phyloP scores from a whole-genome alignment of 176 grass and related monocot genomes.

The barley (Hordeum vulgare) region DNA sequence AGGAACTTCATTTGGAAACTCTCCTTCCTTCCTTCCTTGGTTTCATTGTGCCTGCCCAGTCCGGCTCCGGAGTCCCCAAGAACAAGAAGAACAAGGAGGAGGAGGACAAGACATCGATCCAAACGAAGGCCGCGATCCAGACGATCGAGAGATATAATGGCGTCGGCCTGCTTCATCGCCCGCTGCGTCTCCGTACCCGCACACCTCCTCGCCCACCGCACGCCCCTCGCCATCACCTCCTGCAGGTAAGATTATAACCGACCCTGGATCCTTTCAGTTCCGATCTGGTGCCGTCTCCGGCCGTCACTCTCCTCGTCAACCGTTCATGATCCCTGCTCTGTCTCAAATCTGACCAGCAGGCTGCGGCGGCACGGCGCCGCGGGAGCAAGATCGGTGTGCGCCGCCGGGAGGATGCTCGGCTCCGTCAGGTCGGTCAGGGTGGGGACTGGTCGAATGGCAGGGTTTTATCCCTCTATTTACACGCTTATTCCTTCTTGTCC shows the following conservation, averaged over 20 bases:
- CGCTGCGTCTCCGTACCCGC: constrained; percentile 3
- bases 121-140: not conserved
- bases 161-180: not conserved
- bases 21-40: too few species aligned
- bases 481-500: not conserved
- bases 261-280: not conserved
- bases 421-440: not conserved
- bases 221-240: not conserved
- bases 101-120: not conserved
- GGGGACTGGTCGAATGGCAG: not conserved
- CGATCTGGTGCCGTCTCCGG: not conserved
- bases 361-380: not conserved
- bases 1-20: not conserved
- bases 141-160: not conserved
- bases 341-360: not conserved
- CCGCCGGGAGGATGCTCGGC: not conserved
- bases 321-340: not conserved
- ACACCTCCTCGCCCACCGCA: not conserved
- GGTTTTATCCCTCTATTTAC: not conserved
- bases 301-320: not conserved
- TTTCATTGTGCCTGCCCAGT: not conserved
- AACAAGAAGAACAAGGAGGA: not conserved
- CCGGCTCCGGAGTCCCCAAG: not conserved
- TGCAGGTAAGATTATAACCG: not conserved
- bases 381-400: not conserved